Conservation (phyloP, 1,284 basidiomycete genomes). For the Rhodotorula sp. region DNA sequence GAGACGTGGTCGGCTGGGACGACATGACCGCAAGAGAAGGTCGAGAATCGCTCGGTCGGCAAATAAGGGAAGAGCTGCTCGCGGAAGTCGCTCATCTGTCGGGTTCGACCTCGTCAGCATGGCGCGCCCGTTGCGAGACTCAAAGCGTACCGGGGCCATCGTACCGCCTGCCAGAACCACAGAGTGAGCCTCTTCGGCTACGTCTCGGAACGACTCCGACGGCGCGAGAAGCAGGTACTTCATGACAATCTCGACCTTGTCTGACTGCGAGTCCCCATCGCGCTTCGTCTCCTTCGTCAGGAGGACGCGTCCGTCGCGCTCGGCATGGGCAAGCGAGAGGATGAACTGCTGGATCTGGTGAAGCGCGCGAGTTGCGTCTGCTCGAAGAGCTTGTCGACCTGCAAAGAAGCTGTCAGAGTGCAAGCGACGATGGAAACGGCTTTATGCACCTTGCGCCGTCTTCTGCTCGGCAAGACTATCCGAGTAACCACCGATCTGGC, state of each 20-base stretch:
- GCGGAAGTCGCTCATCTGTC: slow-evolving; percentile 83
- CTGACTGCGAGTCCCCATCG: neutral
- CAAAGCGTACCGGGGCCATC: slow-evolving; percentile 78
- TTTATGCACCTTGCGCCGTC: slow-evolving; percentile 50
- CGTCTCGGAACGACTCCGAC: slow-evolving; percentile 75
- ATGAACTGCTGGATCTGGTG: slow-evolving; percentile 83
- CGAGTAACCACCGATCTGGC: slow-evolving; percentile 41
- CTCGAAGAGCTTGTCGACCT: slow-evolving; percentile 59
- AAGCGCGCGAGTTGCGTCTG: slow-evolving; percentile 54
- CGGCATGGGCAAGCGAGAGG: slow-evolving; percentile 72
- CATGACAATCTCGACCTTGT: slow-evolving; percentile 54
- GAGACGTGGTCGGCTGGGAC: slow-evolving; percentile 78
- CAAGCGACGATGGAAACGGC: neutral
- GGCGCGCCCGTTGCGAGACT: neutral
- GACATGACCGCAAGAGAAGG: slow-evolving; percentile 90
- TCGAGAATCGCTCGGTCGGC: slow-evolving; percentile 62
- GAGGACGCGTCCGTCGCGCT: slow-evolving; percentile 65
- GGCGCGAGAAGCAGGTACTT: slow-evolving; percentile 96
- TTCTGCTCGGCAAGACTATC: slow-evolving; percentile 55
- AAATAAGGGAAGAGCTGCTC: slow-evolving; percentile 77
- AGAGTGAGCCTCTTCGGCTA: slow-evolving; percentile 74
- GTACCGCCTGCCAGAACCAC: slow-evolving; percentile 92
- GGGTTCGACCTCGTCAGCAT: neutral
- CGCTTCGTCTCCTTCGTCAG: slow-evolving; percentile 38
- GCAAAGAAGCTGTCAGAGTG: neutral